Base-by-base conservation (phyloP, 2,329 filamentous ascomycete species). In the Dryadomyces quercivorus region DNA sequence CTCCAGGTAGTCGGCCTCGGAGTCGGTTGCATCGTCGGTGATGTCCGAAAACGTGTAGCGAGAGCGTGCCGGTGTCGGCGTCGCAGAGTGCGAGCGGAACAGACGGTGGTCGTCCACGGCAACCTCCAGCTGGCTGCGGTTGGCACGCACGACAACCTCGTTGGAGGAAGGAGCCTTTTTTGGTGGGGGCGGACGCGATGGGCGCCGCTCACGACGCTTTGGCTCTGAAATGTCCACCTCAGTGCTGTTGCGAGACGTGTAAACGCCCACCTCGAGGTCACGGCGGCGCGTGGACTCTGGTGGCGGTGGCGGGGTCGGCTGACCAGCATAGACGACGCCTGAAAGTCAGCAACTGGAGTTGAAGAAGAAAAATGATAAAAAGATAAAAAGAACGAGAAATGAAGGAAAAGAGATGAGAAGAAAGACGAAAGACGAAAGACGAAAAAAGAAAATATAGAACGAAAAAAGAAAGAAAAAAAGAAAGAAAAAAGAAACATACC, bases 1-100 rank as follows among this genome's bases (percentile, higher is more conserved):
- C 26, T 75, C 77, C 58, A 82, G 75, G 57, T 86, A 84, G 45
- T 81, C 74, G 38, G 78, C 80, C 64, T 87, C 86, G 45, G 85
- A 80, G 48, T 40, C 36, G 10, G 36, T 13, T 3, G 15, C 36
- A 16, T 40, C 36, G 36, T 40, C 36, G 5, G 36, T 16, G 15
- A 40, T 40, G 36, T 40, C 36, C 36, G 36, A 40, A 8, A 5
- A 40, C 10, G 36, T 16, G 36, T 40, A 40, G 36, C 36, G 36
- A 3, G 36, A 40, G 36, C 36, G 36, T 40, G 36, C 36, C 36
- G 36, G 36, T 8, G 26, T 31, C 26, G 36, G 36, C 36, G 36
- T 31, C 26, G 82, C 77, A 67, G 57, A 59, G 20, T 36, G 58
- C 9, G 55, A 46, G n/a, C 60, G 58, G 21, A 58, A 58, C 18